Conservation (phyloP, 371 early-diverging fungal species). For the Amoeboaphelidium protococcarum region DNA sequence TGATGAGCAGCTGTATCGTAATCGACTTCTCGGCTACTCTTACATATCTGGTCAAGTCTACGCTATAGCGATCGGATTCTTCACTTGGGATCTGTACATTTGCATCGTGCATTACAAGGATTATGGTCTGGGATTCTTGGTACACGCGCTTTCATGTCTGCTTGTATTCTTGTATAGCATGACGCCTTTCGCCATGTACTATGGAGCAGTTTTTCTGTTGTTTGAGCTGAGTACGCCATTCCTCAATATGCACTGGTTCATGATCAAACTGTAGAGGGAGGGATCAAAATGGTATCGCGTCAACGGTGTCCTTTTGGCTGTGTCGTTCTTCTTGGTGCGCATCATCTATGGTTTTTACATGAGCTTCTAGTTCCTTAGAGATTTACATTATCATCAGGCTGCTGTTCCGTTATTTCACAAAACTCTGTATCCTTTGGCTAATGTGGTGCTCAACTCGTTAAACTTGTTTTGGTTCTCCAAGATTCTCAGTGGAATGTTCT, state of each 20-base stretch:
- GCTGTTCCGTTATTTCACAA: neutral
- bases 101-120: conserved; percentile 34
- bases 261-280: conserved; percentile 17
- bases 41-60: conserved; percentile 38
- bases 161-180: conserved; percentile 28
- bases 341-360: conserved; percentile 49
- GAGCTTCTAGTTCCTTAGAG: conserved; percentile 28
- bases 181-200: conserved; percentile 60
- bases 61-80: conserved; percentile 67
- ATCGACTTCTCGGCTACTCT: conserved; percentile 49
- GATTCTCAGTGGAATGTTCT: neutral
- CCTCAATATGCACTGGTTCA: conserved; percentile 75
- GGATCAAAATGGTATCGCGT: conserved; percentile 42
- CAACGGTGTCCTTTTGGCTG: conserved; percentile 44
- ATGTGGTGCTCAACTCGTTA: neutral
- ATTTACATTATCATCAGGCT: conserved; percentile 1
- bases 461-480: neutral
- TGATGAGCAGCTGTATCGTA: conserved; percentile 26
- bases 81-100: conserved; percentile 59
- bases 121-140: conserved; percentile 47
- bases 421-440: neutral
- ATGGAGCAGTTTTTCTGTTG: conserved; percentile 58
- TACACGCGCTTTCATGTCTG: conserved; percentile 54
- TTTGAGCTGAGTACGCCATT: conserved; percentile 74
- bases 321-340: conserved; percentile 42